Conservation (phyloP, 495 filamentous ascomycete species). For the Penicillium bialowiezense region DNA sequence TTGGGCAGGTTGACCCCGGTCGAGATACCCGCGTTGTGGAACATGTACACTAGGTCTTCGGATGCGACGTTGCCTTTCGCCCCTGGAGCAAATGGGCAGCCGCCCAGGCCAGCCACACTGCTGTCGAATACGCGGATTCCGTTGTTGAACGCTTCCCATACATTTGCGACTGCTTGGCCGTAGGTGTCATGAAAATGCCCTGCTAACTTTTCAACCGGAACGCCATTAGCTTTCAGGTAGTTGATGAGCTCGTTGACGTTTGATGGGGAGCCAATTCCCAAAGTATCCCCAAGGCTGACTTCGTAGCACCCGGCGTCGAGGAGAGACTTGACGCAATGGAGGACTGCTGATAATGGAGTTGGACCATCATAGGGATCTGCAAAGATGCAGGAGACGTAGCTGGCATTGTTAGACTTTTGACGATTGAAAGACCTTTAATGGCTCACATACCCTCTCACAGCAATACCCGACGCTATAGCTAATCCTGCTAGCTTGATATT, state of each 20-base stretch:
- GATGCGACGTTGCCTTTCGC: conserved; percentile 46
- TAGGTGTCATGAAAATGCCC: conserved; percentile 51
- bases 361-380: conserved; percentile 38
- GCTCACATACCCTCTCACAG: conserved; percentile 35
- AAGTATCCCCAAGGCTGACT: conserved; percentile 44
- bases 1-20: conserved; percentile 37
- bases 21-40: conserved; percentile 34
- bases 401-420: conserved; percentile 4
- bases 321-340: conserved; percentile 28
- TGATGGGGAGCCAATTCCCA: conserved; percentile 35
- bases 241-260: conserved; percentile 27
- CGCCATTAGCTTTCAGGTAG: conserved; percentile 20
- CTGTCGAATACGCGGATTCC: conserved; percentile 44
- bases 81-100: conserved; percentile 47
- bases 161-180: conserved; percentile 41
- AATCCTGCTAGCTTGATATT: conserved; percentile 22
- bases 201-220: conserved; percentile 31
- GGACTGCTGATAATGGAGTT: conserved; percentile 27
- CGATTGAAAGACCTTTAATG: background rate
- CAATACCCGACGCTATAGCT: conserved; percentile 20
- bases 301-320: conserved; percentile 43
- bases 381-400: conserved; percentile 47
- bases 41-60: conserved; percentile 42
- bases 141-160: conserved; percentile 38
- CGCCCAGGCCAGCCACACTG: conserved; percentile 43